A percentile compares a stretch with the other conserved stretches of the same genome.
Conservation (phyloP, 441 rosid species). For the Pelargonium cotyledonis region DNA sequence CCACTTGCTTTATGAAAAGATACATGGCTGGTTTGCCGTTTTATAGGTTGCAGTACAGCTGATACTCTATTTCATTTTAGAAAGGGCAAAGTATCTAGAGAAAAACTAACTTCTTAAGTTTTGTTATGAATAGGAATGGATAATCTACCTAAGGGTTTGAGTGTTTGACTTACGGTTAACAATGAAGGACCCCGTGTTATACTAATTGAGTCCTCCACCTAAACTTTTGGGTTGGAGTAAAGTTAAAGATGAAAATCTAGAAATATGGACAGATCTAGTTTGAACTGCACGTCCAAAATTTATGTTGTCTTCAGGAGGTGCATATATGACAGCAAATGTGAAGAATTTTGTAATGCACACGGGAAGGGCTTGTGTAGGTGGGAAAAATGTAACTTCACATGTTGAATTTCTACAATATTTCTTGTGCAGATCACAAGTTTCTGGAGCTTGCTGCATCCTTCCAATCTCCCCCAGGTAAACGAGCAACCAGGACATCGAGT, state of each 20-base stretch:
- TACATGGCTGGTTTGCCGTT: not conserved
- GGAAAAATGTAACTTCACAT: not conserved
- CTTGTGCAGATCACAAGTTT: slow-evolving; percentile 56
- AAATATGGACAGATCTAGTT: too few relatives aligned
- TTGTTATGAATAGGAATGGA: not conserved
- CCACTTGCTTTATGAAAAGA: slow-evolving; percentile 11
- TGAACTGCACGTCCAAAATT: too few relatives aligned
- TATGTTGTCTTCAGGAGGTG: too few relatives aligned
- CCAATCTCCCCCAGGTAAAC: slow-evolving; percentile 63
- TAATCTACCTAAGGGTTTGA: not conserved
- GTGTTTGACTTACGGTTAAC: too few relatives aligned
- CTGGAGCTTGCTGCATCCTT: slow-evolving; percentile 83
- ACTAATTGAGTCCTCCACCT: too few relatives aligned
- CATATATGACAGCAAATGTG: too few relatives aligned
- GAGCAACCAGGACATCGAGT: slow-evolving; percentile 54
- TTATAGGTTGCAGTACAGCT: not conserved
- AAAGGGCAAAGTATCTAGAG: not conserved
- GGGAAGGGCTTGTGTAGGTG: not conserved
- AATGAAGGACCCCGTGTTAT: too few relatives aligned
- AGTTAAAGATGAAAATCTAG: too few relatives aligned
- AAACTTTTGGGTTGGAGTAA: too few relatives aligned
- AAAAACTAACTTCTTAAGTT: slow-evolving; percentile 1
- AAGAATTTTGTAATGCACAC: too few relatives aligned
- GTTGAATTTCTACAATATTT: slow-evolving; percentile 23
- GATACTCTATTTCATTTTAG: not conserved